phyloP scores from a whole-genome alignment of 306 rosid genomes.

The Dryas alaskensis region DNA sequence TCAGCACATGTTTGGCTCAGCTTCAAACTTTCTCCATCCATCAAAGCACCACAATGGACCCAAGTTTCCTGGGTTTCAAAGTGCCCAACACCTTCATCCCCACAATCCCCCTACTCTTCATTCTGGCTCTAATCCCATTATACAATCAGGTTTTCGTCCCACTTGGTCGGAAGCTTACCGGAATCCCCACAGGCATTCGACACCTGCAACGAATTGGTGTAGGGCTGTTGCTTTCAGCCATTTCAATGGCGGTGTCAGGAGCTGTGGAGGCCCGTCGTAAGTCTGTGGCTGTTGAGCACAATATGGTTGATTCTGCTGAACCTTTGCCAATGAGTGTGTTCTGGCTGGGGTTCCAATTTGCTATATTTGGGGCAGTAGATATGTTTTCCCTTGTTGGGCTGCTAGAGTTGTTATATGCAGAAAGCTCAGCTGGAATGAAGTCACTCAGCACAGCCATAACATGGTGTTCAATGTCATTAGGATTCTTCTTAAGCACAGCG shows the following conservation, averaged over 20 bases:
- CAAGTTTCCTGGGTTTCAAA: conserved; percentile 46
- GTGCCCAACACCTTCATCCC: conserved; percentile 73
- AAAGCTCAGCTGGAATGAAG: conserved; percentile 60
- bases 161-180: conserved; percentile 61
- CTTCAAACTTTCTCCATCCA: conserved; percentile 79
- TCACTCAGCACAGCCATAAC: conserved; percentile 44
- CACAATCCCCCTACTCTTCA: conserved; percentile 57
- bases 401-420: conserved; percentile 81
- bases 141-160: conserved; percentile 69
- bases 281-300: conserved; percentile 41
- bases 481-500: conserved; percentile 46
- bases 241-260: conserved; percentile 67
- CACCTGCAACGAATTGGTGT: conserved; percentile 75
- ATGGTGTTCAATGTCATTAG: conserved; percentile 42
- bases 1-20: conserved; percentile 85
- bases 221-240: conserved; percentile 62
- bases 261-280: conserved; percentile 54
- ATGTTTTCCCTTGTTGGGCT: conserved; percentile 63
- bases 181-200: conserved; percentile 74
- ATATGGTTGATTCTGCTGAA: conserved; percentile 55
- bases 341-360: conserved; percentile 69
- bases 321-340: conserved; percentile 75
- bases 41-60: conserved; percentile 67
- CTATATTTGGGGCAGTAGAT: conserved; percentile 65
- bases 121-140: conserved; percentile 57